Evolutionary conservation across 306 rosid genomes (phyloP), one percentile per base, ranked within the genome.

Genomic region (Vigna trinervia): DNA sequence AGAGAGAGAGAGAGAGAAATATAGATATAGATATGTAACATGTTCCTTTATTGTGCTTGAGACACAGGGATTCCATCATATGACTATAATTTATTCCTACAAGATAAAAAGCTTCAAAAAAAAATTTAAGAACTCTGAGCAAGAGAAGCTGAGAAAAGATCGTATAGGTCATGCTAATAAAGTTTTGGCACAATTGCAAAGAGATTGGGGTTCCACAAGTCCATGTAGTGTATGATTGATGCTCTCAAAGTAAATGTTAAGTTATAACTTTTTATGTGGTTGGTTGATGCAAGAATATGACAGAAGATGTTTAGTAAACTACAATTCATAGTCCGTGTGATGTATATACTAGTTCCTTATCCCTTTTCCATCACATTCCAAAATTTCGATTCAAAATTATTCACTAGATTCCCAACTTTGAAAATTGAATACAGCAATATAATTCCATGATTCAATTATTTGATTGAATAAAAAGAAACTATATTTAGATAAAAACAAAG

Each of bases 281-380:
- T 60, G 57, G 60, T 46, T 59, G 39, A 58, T 58, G 51, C 17
- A 45, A 45, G 50, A 38, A 69, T 45, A 57, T 71, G 47, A 58
- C 23, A 71, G 17, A 60, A n/a, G 43, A 60, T 71, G 64, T 69
- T 51, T 12, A 62, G 72, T 47, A 47, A 71, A 62, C 83, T 63
- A 46, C 38, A 51, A 14, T 61, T 69, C 38, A 57, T 12, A 22
- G 71, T 47, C 34, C n/a, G 11, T 22, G 39, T 59, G 26, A 63
- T 45, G 62, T 32, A 38, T 78, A 14, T 78, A 14, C 65, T 56
- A 2, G 20, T 79, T 41, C 26, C 34, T 39, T 71, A 26, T 4
- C 74, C 68, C 7, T 26, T 51, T 70, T 23, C 28, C 39, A 39
- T 48, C 53, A 38, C 62, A 70, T n/a, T 66, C 61, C 20, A 17